Evolutionary conservation across 2,329 filamentous ascomycete species (phyloP).

Genomic region (Thelonectria blattea): DNA sequence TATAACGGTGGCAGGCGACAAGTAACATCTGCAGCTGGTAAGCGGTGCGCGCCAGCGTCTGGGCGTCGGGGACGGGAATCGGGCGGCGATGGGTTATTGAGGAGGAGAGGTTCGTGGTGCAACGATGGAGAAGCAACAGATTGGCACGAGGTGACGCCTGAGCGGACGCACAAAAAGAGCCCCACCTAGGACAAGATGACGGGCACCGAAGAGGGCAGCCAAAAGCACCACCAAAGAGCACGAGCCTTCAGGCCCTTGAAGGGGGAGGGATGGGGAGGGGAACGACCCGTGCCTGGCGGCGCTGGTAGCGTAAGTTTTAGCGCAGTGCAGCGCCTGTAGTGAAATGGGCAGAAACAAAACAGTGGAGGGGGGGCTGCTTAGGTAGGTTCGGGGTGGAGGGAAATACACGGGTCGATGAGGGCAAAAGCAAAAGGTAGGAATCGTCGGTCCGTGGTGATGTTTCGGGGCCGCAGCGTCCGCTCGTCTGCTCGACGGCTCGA

Average conservation of each 20-base stretch:
- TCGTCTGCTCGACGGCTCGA: background rate
- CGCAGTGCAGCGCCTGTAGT: slow-evolving; percentile 33
- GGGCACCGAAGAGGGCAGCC: slow-evolving; percentile 30
- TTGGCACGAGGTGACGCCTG: slow-evolving; percentile 42
- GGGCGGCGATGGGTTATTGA: slow-evolving; percentile 37
- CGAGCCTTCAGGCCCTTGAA: slow-evolving; percentile 37
- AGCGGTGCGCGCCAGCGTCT: slow-evolving; percentile 39
- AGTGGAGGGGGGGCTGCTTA: slow-evolving; percentile 19
- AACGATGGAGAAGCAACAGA: slow-evolving; percentile 41
- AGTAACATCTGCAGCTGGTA: slow-evolving; percentile 38
- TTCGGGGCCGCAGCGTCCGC: background rate
- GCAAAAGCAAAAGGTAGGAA: slow-evolving; percentile 19
- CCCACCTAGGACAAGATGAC: slow-evolving; percentile 43
- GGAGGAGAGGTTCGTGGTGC: slow-evolving; percentile 41
- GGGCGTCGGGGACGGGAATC: slow-evolving; percentile 34
- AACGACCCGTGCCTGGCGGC: slow-evolving; percentile 41
- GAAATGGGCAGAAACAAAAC: slow-evolving; percentile 27
- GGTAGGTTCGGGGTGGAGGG: slow-evolving; percentile 2
- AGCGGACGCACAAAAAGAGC: slow-evolving; percentile 40
- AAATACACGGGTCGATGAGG: slow-evolving; percentile 10
- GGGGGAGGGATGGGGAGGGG: slow-evolving; percentile 34
- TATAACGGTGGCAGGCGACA: slow-evolving; percentile 37
- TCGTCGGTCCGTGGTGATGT: slow-evolving; percentile 9
- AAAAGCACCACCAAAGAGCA: slow-evolving; percentile 34
- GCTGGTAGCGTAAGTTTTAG: slow-evolving; percentile 39